A percentile compares a stretch with the other conserved stretches of the same genome.
Conservation (phyloP, 306 rosid species). For the Citrullus colocynthis region DNA sequence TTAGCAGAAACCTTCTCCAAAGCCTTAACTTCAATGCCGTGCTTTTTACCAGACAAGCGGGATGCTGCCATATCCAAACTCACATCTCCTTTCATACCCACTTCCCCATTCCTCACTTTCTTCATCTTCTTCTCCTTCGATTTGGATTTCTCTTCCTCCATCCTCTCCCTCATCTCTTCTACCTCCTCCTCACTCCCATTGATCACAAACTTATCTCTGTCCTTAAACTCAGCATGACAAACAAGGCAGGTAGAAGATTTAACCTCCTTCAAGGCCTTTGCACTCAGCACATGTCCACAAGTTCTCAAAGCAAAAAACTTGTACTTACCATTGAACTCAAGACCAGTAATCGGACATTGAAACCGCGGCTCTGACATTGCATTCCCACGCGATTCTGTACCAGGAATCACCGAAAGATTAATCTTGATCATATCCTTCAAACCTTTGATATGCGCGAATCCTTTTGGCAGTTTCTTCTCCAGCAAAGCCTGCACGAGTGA, state of each 20-base stretch:
- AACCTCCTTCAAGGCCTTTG: slow-evolving; percentile 78
- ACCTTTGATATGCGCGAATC: slow-evolving; percentile 73
- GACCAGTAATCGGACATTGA: slow-evolving; percentile 74
- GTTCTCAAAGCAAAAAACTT: slow-evolving; percentile 57
- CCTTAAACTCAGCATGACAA: slow-evolving; percentile 46
- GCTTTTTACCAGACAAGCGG: slow-evolving; percentile 63
- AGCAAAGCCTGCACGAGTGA: slow-evolving; percentile 64
- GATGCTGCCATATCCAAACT: slow-evolving; percentile 24
- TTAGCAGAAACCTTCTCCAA: slow-evolving; percentile 39
- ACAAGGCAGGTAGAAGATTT: slow-evolving; percentile 59
- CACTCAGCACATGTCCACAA: slow-evolving; percentile 92
- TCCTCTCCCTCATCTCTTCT: slow-evolving; percentile 49
- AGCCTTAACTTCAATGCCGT: slow-evolving; percentile 45
- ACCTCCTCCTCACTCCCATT: slow-evolving; percentile 92
- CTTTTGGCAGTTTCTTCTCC: slow-evolving; percentile 82
- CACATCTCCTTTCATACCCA: slow-evolving; percentile 16
- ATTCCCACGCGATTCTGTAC: slow-evolving; percentile 9
- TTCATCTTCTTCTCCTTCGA: slow-evolving; percentile 48
- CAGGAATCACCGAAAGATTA: slow-evolving; percentile 32
- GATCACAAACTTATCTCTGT: slow-evolving; percentile 55
- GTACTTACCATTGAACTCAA: slow-evolving; percentile 76
- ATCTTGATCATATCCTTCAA: slow-evolving; percentile 73
- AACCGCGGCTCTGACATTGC: slow-evolving; percentile 23
- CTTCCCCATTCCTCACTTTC: slow-evolving; percentile 40
- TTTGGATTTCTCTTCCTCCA: slow-evolving; percentile 63